phyloP scores from a whole-genome alignment of 2,329 filamentous ascomycete genomes.

The Sarocladium strictum region DNA sequence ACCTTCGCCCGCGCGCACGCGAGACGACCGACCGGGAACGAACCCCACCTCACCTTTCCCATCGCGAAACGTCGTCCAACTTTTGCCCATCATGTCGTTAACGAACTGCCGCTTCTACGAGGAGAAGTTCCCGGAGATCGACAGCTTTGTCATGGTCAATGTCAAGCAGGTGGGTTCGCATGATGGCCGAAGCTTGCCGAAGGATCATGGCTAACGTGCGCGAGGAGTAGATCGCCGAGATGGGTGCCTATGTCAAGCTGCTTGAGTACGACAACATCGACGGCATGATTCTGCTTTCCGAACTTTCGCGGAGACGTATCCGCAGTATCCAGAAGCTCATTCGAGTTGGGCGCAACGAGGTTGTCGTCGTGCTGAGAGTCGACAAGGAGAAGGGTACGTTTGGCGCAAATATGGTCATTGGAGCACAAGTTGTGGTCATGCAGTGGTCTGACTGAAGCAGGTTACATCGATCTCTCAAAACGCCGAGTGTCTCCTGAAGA shows the following conservation, averaged over 20 bases:
- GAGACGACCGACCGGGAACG: conserved; percentile 19
- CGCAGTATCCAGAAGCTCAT: conserved; percentile 99
- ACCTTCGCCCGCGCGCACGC: conserved; percentile 13
- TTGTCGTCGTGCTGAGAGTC: conserved; percentile 95
- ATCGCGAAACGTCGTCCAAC: conserved; percentile 20
- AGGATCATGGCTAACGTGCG: conserved; percentile 10
- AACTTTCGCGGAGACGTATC: conserved; percentile 96
- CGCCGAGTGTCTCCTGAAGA: conserved; percentile 96
- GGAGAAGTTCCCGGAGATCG: conserved; percentile 91
- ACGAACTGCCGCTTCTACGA: conserved; percentile 97
- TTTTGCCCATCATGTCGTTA: conserved; percentile 74
- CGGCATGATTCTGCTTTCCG: conserved; percentile 98
- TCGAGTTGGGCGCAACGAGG: conserved; percentile 94
- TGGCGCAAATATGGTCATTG: conserved; percentile 8
- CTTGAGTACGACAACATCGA: conserved; percentile 99
- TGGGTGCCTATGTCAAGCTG: conserved; percentile 99
- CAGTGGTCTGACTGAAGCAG: conserved; percentile 17
- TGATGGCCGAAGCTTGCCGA: conserved; percentile 7
- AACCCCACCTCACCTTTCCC: conserved; percentile 25
- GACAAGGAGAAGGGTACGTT: conserved; percentile 92
- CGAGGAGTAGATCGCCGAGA: conserved; percentile 78
- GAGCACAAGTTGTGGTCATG: neutral
- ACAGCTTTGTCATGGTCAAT: conserved; percentile 99
- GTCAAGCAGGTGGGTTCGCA: conserved; percentile 75
- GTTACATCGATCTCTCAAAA: conserved; percentile 98